A percentile compares a stretch with the other conserved stretches of the same genome.
Conservation (phyloP, 1,139 yeast genomes). For the Groenewaldozyma sp. region DNA sequence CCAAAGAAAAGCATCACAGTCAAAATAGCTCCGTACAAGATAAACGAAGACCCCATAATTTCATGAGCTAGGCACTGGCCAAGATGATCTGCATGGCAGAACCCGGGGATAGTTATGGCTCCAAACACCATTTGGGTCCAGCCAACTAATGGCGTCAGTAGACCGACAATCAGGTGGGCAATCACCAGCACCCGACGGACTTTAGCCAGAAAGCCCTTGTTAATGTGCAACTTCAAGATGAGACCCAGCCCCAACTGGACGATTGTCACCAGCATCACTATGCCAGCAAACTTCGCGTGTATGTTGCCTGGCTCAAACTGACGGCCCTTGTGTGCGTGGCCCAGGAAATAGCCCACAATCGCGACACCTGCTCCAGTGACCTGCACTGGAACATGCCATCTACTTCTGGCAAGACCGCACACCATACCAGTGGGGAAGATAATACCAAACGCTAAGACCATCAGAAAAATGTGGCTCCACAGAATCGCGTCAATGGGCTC, state of each 20-base stretch:
- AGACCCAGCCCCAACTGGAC: conserved; percentile 29
- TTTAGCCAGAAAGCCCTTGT: conserved; percentile 28
- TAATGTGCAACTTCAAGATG: conserved; percentile 28
- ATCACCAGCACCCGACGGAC: conserved; percentile 25
- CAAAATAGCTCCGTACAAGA: conserved; percentile 66
- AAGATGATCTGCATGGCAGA: conserved; percentile 62
- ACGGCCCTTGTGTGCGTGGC: conserved; percentile 33
- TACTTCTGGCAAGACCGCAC: conserved; percentile 30
- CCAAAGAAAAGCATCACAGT: conserved; percentile 52
- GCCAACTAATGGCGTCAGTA: conserved; percentile 36
- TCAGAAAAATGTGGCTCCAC: conserved; percentile 31
- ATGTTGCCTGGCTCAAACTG: conserved; percentile 27
- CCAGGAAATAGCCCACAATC: conserved; percentile 31
- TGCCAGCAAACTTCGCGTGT: conserved; percentile 27
- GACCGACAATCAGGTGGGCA: conserved; percentile 31
- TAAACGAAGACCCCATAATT: conserved; percentile 86
- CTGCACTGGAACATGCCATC: conserved; percentile 34
- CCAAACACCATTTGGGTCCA: conserved; percentile 70
- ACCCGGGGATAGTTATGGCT: conserved; percentile 76
- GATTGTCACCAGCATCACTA: conserved; percentile 23
- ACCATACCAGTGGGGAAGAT: conserved; percentile 35
- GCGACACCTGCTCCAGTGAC: conserved; percentile 29
- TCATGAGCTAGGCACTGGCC: conserved; percentile 98
- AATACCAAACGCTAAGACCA: conserved; percentile 33
- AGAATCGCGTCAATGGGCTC: conserved; percentile 22